These are phyloP conservation scores for Aureobasidium sp. DNA, from an alignment of 2,329 filamentous ascomycete species.

Conservation along the genomic window DNA sequence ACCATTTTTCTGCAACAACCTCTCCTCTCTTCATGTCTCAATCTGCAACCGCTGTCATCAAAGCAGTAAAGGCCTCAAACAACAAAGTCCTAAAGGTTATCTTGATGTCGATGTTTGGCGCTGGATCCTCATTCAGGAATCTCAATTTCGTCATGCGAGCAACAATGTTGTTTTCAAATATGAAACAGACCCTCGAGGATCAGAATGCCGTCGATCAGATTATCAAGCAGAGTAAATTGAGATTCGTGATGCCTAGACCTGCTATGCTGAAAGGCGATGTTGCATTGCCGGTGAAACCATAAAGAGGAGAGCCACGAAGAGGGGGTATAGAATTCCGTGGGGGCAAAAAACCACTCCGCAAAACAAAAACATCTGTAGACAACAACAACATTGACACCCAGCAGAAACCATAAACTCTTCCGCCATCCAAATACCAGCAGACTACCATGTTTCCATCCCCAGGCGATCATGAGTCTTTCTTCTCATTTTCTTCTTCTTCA, in stretches of 20 bases:
- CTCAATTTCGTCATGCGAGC: conserved; percentile 38
- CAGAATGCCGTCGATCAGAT: conserved; percentile 41
- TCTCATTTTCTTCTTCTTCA: too few relatives aligned
- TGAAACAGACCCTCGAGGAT: conserved; percentile 41
- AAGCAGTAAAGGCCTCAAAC: conserved; percentile 31
- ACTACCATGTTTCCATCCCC: too few relatives aligned
- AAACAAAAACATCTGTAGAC: too few relatives aligned
- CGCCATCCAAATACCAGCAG: too few relatives aligned
- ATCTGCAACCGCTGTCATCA: conserved; percentile 33
- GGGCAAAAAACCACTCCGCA: too few relatives aligned
- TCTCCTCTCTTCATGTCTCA: conserved; percentile 41
- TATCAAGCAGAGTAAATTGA: conserved; percentile 31
- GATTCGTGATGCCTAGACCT: conserved; percentile 41
- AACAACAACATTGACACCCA: too few relatives aligned
- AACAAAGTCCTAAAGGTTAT: conserved; percentile 36
- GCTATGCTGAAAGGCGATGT: conserved; percentile 37
- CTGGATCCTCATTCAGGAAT: conserved; percentile 39
- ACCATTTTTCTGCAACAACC: conserved; percentile 41
- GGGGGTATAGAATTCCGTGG: too few relatives aligned
- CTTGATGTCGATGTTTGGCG: conserved; percentile 45
- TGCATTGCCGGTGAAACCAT: conserved; percentile 31
- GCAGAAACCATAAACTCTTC: too few relatives aligned
- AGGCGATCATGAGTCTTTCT: too few relatives aligned
- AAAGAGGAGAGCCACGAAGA: too few relatives aligned
- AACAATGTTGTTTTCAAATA: conserved; percentile 41